Evolutionary conservation across 2,329 filamentous ascomycete genomes (phyloP).

Genomic region (Xenoacremonium recifei): DNA sequence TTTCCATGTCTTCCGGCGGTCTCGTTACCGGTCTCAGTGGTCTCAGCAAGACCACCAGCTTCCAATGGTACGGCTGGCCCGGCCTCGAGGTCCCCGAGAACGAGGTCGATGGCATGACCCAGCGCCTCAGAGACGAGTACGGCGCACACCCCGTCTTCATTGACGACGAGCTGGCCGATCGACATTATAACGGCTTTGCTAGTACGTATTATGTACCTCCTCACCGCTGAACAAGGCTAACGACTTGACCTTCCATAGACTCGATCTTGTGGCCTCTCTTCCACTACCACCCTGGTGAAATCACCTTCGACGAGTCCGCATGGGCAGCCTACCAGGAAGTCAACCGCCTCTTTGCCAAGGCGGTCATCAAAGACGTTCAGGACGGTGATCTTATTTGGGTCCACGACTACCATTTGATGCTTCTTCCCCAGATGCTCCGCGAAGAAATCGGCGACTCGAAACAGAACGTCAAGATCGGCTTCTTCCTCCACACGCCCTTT

Average conservation of each 20-base stretch:
- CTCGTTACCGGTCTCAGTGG: constrained; percentile 92
- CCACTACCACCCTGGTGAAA: constrained; percentile 98
- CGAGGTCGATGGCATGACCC: constrained; percentile 72
- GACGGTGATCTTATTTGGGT: constrained; percentile 97
- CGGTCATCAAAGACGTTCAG: constrained; percentile 80
- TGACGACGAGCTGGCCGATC: constrained; percentile 87
- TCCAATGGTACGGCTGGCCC: constrained; percentile 99
- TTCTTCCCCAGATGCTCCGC: constrained; percentile 91
- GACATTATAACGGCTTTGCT: constrained; percentile 97
- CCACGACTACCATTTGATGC: constrained; percentile 98
- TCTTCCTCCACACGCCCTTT: constrained; percentile 97
- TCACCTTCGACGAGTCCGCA: constrained; percentile 92
- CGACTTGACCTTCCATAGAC: constrained; percentile 50
- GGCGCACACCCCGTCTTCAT: constrained; percentile 90
- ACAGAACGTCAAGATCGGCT: constrained; percentile 95
- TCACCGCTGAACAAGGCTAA: constrained; percentile 3
- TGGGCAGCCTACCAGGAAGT: constrained; percentile 94
- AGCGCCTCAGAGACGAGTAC: constrained; percentile 82
- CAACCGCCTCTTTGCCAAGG: constrained; percentile 87
- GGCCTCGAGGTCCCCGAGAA: constrained; percentile 86
- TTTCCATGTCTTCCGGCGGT: constrained; percentile 95
- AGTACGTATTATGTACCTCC: constrained; percentile 57
- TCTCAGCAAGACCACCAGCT: constrained; percentile 86
- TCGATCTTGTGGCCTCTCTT: constrained; percentile 98
- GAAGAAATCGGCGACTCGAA: constrained; percentile 78